Conservation (phyloP, 495 filamentous ascomycete genomes). For the Elaphomyces granulatus region DNA sequence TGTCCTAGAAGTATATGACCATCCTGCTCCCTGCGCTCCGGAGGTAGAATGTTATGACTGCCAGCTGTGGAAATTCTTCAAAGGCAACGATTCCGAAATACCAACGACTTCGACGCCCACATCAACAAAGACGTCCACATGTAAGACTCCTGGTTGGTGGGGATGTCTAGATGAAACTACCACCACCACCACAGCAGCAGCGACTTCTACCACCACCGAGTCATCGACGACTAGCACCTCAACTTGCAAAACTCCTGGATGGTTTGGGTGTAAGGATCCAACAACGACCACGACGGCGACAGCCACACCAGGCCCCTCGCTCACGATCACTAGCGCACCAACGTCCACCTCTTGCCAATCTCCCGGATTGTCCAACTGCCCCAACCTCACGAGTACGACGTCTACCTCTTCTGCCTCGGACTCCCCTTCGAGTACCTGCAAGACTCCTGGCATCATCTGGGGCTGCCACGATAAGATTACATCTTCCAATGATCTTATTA, state of each 20-base stretch:
- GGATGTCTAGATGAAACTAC: conserved; percentile 45
- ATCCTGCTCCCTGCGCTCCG: conserved; percentile 59
- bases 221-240: conserved; percentile 47
- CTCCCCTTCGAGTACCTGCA: conserved; percentile 18
- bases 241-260: conserved; percentile 75
- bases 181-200: conserved; percentile 38
- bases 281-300: conserved; percentile 21
- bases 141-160: conserved; percentile 71
- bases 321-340: conserved; percentile 13
- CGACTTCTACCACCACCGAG: conserved; percentile 37
- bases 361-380: conserved; percentile 61
- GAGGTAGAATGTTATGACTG: conserved; percentile 77
- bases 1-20: conserved; percentile 68
- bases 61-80: conserved; percentile 84
- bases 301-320: conserved; percentile 9
- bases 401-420: conserved; percentile 29
- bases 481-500: conserved; percentile 36
- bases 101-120: conserved; percentile 46
- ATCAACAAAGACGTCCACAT: conserved; percentile 43
- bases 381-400: conserved; percentile 40
- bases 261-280: conserved; percentile 38
- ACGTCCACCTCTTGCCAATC: conserved; percentile 37
- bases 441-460: conserved; percentile 28
- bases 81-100: conserved; percentile 69
- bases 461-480: conserved; percentile 43